Conservation (phyloP, 805 yeast genomes). For the Lipomyces lipofer region DNA sequence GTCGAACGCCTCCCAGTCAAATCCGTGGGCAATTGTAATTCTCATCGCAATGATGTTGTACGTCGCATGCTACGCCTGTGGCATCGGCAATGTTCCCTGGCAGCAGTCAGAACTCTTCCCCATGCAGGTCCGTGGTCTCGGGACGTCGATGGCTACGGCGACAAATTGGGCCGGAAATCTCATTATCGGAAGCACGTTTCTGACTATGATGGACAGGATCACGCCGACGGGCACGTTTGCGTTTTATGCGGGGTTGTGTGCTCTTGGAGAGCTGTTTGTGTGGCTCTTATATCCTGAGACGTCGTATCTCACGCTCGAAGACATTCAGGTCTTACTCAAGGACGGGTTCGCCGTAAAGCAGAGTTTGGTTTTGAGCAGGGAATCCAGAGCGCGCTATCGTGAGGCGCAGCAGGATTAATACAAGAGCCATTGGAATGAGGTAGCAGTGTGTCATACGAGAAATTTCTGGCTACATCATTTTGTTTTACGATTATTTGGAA, state of each 20-base stretch:
- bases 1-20: slow-evolving; percentile 46
- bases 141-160: slow-evolving; percentile 87
- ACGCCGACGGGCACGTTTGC: slow-evolving; percentile 96
- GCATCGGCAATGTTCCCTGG: slow-evolving; percentile 98
- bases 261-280: slow-evolving; percentile 68
- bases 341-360: slow-evolving; percentile 85
- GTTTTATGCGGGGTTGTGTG: slow-evolving; percentile 80
- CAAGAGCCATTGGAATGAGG: too few species aligned
- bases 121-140: slow-evolving; percentile 88
- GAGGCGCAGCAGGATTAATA: too few species aligned
- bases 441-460: too few species aligned
- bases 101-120: slow-evolving; percentile 95
- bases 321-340: slow-evolving; percentile 75
- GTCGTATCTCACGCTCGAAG: slow-evolving; percentile 86
- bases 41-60: slow-evolving; percentile 81
- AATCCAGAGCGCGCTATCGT: too few species aligned
- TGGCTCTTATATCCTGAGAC: slow-evolving; percentile 90
- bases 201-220: slow-evolving; percentile 89
- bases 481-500: too few species aligned
- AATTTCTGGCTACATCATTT: too few species aligned
- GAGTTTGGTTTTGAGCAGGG: slow-evolving; percentile 55
- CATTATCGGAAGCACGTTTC: slow-evolving; percentile 84
- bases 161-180: slow-evolving; percentile 95
- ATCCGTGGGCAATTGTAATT: slow-evolving; percentile 78
- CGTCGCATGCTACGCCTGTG: slow-evolving; percentile 89